Percentiles rank a stretch among this genome's conserved stretches.
These are phyloP conservation scores for Cytidiella melzeri DNA, from an alignment of 768 basidiomycete genomes.

Conservation along the genomic window DNA sequence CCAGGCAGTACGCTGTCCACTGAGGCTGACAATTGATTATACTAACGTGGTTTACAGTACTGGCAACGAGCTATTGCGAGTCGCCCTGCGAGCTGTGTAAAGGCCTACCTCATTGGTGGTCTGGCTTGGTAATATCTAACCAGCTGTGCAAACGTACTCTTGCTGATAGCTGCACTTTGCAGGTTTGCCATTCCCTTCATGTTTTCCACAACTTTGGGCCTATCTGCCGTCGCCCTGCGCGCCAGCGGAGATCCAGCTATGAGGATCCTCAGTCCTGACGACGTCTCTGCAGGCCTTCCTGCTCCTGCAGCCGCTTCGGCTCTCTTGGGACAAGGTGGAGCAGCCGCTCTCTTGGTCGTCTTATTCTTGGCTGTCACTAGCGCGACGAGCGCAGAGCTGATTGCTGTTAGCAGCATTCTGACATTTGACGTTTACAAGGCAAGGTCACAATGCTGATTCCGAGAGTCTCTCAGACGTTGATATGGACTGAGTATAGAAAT, in stretches of 20 bases:
- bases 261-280: constrained; percentile 43
- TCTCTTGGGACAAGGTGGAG: constrained; percentile 74
- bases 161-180: background rate
- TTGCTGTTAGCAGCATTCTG: constrained; percentile 79
- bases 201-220: constrained; percentile 82
- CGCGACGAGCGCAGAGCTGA: constrained; percentile 84
- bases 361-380: constrained; percentile 86
- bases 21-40: background rate
- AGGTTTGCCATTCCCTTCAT: constrained; percentile 85
- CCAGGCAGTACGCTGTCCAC: constrained; percentile 21
- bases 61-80: constrained; percentile 92
- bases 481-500: constrained; percentile 36
- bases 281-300: constrained; percentile 86
- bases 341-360: constrained; percentile 69
- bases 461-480: too few species aligned
- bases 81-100: constrained; percentile 77
- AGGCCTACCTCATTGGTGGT: constrained; percentile 87
- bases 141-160: too few species aligned
- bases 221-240: constrained; percentile 81
- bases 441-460: too few species aligned
- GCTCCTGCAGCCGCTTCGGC: constrained; percentile 80
- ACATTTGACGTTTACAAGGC: constrained; percentile 87
- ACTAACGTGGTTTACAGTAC: constrained; percentile 36
- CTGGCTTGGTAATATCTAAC: constrained; percentile 62
- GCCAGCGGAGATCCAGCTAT: constrained; percentile 49